Evolutionary conservation across 2,329 filamentous ascomycete species (phyloP).

Genomic region (Calonectria hawksworthii): DNA sequence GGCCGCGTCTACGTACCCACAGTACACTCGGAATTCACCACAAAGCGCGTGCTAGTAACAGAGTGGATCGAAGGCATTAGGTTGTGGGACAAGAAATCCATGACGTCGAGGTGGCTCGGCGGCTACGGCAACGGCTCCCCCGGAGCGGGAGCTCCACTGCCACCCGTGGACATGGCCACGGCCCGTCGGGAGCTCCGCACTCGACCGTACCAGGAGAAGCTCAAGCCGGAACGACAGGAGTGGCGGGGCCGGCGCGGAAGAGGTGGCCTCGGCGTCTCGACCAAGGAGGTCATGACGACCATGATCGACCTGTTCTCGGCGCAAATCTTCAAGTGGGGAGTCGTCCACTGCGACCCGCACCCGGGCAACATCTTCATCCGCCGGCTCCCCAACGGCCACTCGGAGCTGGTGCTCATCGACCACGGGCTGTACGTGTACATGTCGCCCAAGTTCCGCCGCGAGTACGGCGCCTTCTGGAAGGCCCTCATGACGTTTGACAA

Average conservation of each 20-base stretch:
- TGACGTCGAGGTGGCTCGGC: slow-evolving; percentile 84
- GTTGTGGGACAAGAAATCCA: slow-evolving; percentile 90
- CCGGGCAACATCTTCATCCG: slow-evolving; percentile 98
- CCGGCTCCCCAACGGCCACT: slow-evolving; percentile 82
- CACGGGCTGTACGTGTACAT: slow-evolving; percentile 97
- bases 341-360: slow-evolving; percentile 96
- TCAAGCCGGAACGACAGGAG: slow-evolving; percentile 85
- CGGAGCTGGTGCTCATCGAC: slow-evolving; percentile 95
- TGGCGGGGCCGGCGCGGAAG: slow-evolving; percentile 81
- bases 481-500: slow-evolving; percentile 95
- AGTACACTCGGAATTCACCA: slow-evolving; percentile 86
- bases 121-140: slow-evolving; percentile 82
- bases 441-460: slow-evolving; percentile 83
- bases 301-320: slow-evolving; percentile 98
- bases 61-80: slow-evolving; percentile 98
- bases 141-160: slow-evolving; percentile 78
- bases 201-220: slow-evolving; percentile 67
- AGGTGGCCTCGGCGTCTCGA: slow-evolving; percentile 86
- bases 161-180: slow-evolving; percentile 60
- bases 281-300: slow-evolving; percentile 93
- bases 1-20: slow-evolving; percentile 90
- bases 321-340: slow-evolving; percentile 97
- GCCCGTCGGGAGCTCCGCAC: slow-evolving; percentile 63
- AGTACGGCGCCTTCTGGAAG: slow-evolving; percentile 95
- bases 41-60: slow-evolving; percentile 88